Evolutionary conservation across 1,284 basidiomycete species (phyloP).

Genomic region (Ganoderma boninense): DNA sequence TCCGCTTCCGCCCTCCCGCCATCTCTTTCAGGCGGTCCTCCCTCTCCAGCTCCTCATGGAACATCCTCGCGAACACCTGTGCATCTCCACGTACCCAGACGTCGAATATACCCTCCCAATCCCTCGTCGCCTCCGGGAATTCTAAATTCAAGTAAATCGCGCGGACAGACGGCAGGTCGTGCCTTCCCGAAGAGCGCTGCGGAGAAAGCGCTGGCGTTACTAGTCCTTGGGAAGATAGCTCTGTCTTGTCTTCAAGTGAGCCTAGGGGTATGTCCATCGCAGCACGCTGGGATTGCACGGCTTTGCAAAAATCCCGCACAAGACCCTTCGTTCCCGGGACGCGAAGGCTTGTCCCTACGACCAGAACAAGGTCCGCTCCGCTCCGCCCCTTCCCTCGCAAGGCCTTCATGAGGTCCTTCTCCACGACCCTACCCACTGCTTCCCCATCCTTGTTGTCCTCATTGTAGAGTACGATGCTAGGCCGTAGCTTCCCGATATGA

Average conservation of each 20-base stretch:
- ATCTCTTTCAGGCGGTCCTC: conserved; percentile 37
- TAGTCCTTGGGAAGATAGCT: conserved; percentile 37
- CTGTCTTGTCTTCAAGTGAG: too few relatives aligned
- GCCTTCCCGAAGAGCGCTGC: conserved; percentile 48
- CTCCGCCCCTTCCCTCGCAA: conserved; percentile 67
- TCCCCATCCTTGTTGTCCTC: conserved; percentile 91
- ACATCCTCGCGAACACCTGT: conserved; percentile 74
- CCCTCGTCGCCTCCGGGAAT: conserved; percentile 84
- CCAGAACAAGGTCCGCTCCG: conserved; percentile 87
- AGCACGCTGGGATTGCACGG: conserved; percentile 62
- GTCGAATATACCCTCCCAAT: conserved; percentile 94
- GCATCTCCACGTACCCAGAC: conserved; percentile 92
- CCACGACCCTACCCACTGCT: conserved; percentile 84
- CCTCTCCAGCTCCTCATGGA: conserved; percentile 62
- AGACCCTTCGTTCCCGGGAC: conserved; percentile 95
- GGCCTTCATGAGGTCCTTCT: conserved; percentile 78
- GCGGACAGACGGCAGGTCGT: conserved; percentile 66
- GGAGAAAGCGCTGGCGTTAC: conserved; percentile 55
- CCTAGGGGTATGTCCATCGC: conserved; percentile 35
- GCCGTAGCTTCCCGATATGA: conserved; percentile 85
- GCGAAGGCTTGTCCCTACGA: conserved; percentile 90
- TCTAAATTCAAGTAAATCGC: conserved; percentile 91
- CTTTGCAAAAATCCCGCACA: conserved; percentile 90
- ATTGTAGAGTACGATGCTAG: conserved; percentile 92
- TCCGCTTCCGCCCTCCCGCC: conserved; percentile 16